Conservation (phyloP, 2,329 filamentous ascomycete species). For the Neonectria punicea region DNA sequence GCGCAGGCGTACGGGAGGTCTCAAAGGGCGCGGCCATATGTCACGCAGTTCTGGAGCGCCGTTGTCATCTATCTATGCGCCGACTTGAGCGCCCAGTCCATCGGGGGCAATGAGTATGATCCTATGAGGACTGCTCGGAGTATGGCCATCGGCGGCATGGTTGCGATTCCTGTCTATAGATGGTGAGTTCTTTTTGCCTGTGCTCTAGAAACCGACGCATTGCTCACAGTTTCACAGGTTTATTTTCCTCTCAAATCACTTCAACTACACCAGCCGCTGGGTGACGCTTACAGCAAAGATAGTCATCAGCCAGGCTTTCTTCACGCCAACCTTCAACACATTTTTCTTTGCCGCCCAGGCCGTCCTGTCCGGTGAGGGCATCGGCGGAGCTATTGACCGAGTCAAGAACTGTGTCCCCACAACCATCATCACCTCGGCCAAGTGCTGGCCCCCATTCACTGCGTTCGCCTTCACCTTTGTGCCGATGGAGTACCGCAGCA, state of each 20-base stretch:
- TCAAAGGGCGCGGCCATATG: conserved; percentile 77
- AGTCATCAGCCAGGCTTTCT: conserved; percentile 79
- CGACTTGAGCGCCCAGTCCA: conserved; percentile 80
- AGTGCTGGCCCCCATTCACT: conserved; percentile 89
- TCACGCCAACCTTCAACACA: conserved; percentile 84
- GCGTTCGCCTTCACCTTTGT: conserved; percentile 90
- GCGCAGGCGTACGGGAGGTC: conserved; percentile 73
- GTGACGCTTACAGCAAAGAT: conserved; percentile 82
- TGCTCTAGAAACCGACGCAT: not conserved
- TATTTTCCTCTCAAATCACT: conserved; percentile 80
- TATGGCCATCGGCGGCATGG: conserved; percentile 77
- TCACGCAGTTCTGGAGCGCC: conserved; percentile 81
- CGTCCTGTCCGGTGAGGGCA: conserved; percentile 74
- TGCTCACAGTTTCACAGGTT: conserved; percentile 65
- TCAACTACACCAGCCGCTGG: conserved; percentile 82
- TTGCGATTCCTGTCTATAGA: conserved; percentile 81
- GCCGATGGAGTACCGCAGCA: conserved; percentile 78
- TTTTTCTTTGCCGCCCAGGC: conserved; percentile 88
- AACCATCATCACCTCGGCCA: conserved; percentile 81
- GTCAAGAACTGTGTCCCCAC: conserved; percentile 80
- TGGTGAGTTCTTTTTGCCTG: conserved; percentile 61
- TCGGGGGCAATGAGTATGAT: conserved; percentile 73
- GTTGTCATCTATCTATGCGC: conserved; percentile 82
- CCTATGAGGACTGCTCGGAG: conserved; percentile 75
- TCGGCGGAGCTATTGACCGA: conserved; percentile 73